A percentile compares a stretch with the other conserved stretches of the same genome.
Evolutionary conservation across 306 rosid genomes (phyloP).

Genomic region (Ormosia semicastrata): DNA sequence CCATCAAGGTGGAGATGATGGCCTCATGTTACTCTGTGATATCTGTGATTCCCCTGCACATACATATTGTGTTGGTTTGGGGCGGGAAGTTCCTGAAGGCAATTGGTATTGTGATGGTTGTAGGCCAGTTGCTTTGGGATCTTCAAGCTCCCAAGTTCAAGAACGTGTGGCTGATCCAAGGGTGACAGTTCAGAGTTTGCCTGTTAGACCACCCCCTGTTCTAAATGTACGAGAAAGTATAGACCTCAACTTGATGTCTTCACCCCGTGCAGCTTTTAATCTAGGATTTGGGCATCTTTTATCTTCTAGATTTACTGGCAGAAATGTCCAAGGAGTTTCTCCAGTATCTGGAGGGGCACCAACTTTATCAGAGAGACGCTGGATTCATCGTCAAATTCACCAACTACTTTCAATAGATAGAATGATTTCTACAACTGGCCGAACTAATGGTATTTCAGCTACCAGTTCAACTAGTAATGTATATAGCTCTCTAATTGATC

Average conservation of each 20-base stretch:
- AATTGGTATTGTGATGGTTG: slow-evolving; percentile 78
- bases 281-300: slow-evolving; percentile 50
- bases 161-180: slow-evolving; percentile 48
- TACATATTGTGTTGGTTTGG: slow-evolving; percentile 76
- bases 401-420: slow-evolving; percentile 47
- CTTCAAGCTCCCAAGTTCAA: slow-evolving; percentile 55
- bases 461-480: slow-evolving; percentile 30
- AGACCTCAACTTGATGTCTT: slow-evolving; percentile 61
- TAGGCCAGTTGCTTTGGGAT: slow-evolving; percentile 52
- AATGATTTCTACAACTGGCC: slow-evolving; percentile 33
- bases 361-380: slow-evolving; percentile 58
- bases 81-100: slow-evolving; percentile 66
- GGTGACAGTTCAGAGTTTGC: slow-evolving; percentile 36
- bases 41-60: slow-evolving; percentile 78
- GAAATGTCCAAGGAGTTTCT: slow-evolving; percentile 42
- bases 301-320: slow-evolving; percentile 48
- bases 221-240: slow-evolving; percentile 40
- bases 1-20: slow-evolving; percentile 69
- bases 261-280: slow-evolving; percentile 38
- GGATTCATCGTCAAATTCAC: slow-evolving; percentile 60
- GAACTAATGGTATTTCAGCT: slow-evolving; percentile 40
- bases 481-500: slow-evolving; percentile 39
- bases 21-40: slow-evolving; percentile 70
- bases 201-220: slow-evolving; percentile 37
- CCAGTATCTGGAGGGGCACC: slow-evolving; percentile 61